phyloP scores from a whole-genome alignment of 75 land plant genomes.

The Sequoia sempervirens region DNA sequence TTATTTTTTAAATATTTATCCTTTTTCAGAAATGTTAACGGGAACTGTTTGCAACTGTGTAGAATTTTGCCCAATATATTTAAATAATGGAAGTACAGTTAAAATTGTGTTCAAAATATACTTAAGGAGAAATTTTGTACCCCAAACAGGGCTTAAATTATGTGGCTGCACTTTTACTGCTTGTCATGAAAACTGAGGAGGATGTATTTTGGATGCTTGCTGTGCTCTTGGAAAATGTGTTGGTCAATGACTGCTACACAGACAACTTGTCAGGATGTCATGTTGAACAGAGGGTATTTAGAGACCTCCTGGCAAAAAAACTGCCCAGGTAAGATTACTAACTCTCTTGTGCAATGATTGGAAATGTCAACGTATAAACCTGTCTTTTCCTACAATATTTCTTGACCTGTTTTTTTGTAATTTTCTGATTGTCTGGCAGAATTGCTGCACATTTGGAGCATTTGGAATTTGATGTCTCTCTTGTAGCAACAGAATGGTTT shows the following conservation, averaged over 20 bases:
- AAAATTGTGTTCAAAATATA: not conserved
- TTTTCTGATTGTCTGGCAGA: constrained; percentile 33
- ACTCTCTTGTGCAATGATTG: not conserved
- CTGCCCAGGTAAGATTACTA: constrained; percentile 61
- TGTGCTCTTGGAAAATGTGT: constrained; percentile 85
- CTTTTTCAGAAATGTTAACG: not conserved
- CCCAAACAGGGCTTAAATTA: constrained; percentile 78
- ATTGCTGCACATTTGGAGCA: constrained; percentile 83
- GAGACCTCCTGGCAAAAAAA: constrained; percentile 75
- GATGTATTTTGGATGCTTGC: constrained; percentile 99
- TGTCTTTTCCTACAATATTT: constrained; percentile 1
- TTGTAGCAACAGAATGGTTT: constrained; percentile 97
- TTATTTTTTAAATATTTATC: not conserved
- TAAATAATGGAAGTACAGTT: not conserved
- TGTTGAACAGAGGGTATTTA: constrained; percentile 95
- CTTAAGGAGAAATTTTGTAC: not conserved
- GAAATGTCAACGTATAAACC: not conserved
- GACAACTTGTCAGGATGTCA: constrained; percentile 89
- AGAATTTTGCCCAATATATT: not conserved
- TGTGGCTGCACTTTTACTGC: constrained; percentile 86
- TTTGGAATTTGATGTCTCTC: constrained; percentile 89
- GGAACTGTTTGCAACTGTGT: not conserved
- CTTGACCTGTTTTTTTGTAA: too few species aligned
- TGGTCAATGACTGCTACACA: constrained; percentile 85
- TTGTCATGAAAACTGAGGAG: constrained; percentile 97